phyloP scores from a whole-genome alignment of 176 grass and related monocot species.

The Triticum urartu region DNA sequence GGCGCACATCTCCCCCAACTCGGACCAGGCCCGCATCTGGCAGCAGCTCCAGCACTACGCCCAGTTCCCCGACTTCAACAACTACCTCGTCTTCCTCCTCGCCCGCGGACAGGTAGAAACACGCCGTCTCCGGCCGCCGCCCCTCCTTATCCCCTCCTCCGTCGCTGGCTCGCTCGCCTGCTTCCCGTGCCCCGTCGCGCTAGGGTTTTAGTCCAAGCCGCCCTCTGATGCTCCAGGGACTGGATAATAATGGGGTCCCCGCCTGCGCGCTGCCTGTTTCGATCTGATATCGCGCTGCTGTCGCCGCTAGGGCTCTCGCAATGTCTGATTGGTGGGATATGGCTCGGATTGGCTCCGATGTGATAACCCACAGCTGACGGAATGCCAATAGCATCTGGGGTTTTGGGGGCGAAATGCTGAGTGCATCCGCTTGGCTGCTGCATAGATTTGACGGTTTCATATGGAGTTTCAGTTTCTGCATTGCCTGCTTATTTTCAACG shows the following conservation, averaged over 20 bases:
- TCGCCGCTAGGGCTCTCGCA: not conserved
- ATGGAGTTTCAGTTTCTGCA: not conserved
- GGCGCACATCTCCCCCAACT: constrained; percentile 91
- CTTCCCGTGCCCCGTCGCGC: not conserved
- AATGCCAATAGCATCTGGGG: not conserved
- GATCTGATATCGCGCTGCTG: not conserved
- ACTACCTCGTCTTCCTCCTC: constrained; percentile 91
- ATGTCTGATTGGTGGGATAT: not conserved
- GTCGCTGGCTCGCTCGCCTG: no score
- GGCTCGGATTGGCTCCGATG: not conserved
- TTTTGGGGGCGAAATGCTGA: not conserved
- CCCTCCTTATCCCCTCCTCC: no score
- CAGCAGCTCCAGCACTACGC: constrained; percentile 89
- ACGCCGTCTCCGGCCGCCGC: not conserved
- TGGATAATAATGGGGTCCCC: not conserved
- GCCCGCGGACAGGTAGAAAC: constrained; percentile 58
- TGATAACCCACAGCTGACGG: not conserved
- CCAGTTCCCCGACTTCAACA: constrained; percentile 99
- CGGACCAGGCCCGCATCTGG: constrained; percentile 89
- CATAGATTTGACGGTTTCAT: not conserved
- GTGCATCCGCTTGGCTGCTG: not conserved
- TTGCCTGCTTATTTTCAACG: not conserved
- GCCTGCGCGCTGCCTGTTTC: not conserved
- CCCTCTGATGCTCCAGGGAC: not conserved
- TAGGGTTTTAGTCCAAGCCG: constrained; percentile 18